These are phyloP conservation scores for Trichophyton verrucosum DNA, from an alignment of 2,329 filamentous ascomycete species.

Conservation along the genomic window DNA sequence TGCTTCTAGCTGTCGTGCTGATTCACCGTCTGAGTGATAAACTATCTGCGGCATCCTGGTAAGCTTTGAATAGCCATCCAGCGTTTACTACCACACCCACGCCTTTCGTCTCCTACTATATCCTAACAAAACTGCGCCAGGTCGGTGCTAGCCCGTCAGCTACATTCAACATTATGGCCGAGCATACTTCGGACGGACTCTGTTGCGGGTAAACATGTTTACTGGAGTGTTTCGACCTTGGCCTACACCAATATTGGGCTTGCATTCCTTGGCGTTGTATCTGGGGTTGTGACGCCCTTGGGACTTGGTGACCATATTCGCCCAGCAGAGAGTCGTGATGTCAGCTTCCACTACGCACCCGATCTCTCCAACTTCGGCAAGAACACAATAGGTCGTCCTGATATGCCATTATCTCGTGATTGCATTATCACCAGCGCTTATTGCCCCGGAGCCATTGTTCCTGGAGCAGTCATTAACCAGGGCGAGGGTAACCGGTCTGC, in stretches of 20 bases:
- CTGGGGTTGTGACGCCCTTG: slow-evolving; percentile 36
- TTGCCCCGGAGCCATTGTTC: slow-evolving; percentile 17
- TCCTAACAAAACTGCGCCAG: slow-evolving; percentile 11
- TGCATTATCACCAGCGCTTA: slow-evolving; percentile 17
- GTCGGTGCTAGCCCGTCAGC: slow-evolving; percentile 25
- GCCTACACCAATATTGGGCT: background rate
- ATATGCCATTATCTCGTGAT: slow-evolving; percentile 21
- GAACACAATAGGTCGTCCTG: slow-evolving; percentile 24
- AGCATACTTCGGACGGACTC: slow-evolving; percentile 30
- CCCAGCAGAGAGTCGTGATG: slow-evolving; percentile 9
- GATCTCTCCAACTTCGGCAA: slow-evolving; percentile 27
- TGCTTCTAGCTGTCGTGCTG: slow-evolving; percentile 26
- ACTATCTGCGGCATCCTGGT: slow-evolving; percentile 21
- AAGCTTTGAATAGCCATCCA: background rate
- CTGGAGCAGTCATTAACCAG: slow-evolving; percentile 3
- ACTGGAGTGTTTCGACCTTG: slow-evolving; percentile 8
- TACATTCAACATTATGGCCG: slow-evolving; percentile 35
- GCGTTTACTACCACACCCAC: background rate
- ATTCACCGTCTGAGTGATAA: slow-evolving; percentile 25
- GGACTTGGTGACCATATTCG: slow-evolving; percentile 32
- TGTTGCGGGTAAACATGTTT: slow-evolving; percentile 22
- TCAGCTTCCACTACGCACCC: background rate
- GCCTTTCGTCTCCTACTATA: background rate
- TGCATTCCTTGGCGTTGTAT: slow-evolving; percentile 16
- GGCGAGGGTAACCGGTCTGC: slow-evolving; percentile 11